Conservation (phyloP, 345 rosid genomes). For the Gossypioides kirkii region DNA sequence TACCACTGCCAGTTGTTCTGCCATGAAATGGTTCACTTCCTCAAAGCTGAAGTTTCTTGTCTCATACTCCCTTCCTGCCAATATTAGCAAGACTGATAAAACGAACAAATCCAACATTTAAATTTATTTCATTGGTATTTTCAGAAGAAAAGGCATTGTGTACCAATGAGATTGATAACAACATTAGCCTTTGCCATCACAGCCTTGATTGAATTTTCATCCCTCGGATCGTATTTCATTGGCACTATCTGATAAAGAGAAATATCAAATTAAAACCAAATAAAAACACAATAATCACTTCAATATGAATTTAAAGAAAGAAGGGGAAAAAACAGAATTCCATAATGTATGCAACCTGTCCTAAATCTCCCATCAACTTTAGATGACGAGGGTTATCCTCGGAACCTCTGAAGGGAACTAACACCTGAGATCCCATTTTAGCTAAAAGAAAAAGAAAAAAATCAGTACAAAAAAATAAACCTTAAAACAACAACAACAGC, state of each 20-base stretch:
- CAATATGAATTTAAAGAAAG: background rate
- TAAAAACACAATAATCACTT: background rate
- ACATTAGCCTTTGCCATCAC: slow-evolving; percentile 99
- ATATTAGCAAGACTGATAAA: background rate
- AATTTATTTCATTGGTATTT: background rate
- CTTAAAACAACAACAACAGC: background rate
- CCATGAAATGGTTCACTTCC: slow-evolving; percentile 78
- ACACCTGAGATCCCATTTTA: slow-evolving; percentile 53
- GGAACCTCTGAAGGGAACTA: slow-evolving; percentile 94
- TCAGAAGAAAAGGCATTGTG: slow-evolving; percentile 9
- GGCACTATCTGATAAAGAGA: slow-evolving; percentile 70
- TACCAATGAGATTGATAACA: slow-evolving; percentile 95
- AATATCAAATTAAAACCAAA: slow-evolving; percentile 3
- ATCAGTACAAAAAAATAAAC: background rate
- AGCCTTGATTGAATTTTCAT: slow-evolving; percentile 90
- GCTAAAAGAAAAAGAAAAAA: background rate
- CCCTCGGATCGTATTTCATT: slow-evolving; percentile 84
- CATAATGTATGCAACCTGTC: slow-evolving; percentile 54
- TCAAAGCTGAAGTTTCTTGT: slow-evolving; percentile 96
- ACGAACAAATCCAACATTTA: background rate
- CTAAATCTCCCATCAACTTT: slow-evolving; percentile 99
- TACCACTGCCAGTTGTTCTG: slow-evolving; percentile 82
- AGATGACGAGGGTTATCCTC: slow-evolving; percentile 93
- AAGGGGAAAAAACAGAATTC: background rate
- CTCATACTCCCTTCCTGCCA: slow-evolving; percentile 83